Percentiles rank a stretch among this genome's conserved stretches.
phyloP scores from a whole-genome alignment of 192 early-diverging fungal species.

The Kickxella alabastrina region DNA sequence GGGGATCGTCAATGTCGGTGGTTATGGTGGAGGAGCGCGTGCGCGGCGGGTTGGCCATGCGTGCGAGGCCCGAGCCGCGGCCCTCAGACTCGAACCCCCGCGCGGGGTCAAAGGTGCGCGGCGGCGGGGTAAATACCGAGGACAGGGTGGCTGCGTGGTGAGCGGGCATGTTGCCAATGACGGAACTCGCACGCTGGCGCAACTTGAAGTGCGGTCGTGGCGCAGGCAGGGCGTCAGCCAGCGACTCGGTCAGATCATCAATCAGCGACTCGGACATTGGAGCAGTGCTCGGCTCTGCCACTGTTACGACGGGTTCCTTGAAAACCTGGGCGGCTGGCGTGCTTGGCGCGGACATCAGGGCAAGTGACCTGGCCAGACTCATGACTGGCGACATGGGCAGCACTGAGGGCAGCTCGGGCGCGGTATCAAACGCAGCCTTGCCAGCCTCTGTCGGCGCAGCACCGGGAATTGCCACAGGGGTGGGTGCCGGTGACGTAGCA shows the following conservation, averaged over 20 bases:
- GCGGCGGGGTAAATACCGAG: too few species aligned
- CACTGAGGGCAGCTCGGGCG: conserved; percentile 8
- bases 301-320: too few species aligned
- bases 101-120: too few species aligned
- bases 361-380: conserved; percentile 20
- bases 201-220: too few species aligned
- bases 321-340: too few species aligned
- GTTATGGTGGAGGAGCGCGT: background rate
- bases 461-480: conserved; percentile 4
- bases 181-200: too few species aligned
- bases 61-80: conserved; percentile 25
- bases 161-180: too few species aligned
- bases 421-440: background rate
- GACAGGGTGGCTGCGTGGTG: conserved; percentile 1
- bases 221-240: too few species aligned
- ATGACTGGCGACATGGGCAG: conserved; percentile 11
- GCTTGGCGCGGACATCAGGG: conserved; percentile 5
- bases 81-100: conserved; percentile 18
- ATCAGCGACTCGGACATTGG: too few species aligned
- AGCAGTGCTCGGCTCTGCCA: background rate
- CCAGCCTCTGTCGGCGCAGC: background rate
- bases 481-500: background rate
- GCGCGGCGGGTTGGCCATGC: conserved; percentile 13
- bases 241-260: conserved; percentile 2
- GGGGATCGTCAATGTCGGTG: conserved; percentile 10